phyloP scores from a whole-genome alignment of 2,329 filamentous ascomycete genomes.

The Diaporthe batatas region DNA sequence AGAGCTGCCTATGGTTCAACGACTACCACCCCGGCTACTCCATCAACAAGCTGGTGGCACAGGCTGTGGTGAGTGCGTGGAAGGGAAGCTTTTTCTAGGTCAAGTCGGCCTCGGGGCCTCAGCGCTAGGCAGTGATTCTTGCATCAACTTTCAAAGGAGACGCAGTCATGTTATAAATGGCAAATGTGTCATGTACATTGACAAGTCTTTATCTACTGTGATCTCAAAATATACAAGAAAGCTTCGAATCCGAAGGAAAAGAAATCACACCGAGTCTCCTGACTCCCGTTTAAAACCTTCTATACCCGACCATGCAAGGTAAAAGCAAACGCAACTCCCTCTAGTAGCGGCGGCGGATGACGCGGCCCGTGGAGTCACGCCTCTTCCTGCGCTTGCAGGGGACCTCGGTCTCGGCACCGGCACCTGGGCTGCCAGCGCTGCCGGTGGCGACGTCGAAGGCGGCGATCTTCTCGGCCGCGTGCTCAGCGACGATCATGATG shows the following conservation, averaged over 20 bases:
- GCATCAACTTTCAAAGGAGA: background rate
- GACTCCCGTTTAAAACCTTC: conserved; percentile 11
- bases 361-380: conserved; percentile 14
- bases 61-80: conserved; percentile 52
- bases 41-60: conserved; percentile 56
- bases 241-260: conserved; percentile 23
- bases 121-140: background rate
- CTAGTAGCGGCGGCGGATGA: conserved; percentile 26
- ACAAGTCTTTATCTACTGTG: conserved; percentile 1
- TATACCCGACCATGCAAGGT: conserved; percentile 10
- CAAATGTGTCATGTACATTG: conserved; percentile 28
- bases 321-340: background rate
- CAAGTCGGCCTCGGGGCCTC: background rate
- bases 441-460: conserved; percentile 15
- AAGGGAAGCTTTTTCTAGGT: conserved; percentile 47
- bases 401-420: background rate
- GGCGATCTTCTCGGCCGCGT: conserved; percentile 49
- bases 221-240: conserved; percentile 32
- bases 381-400: conserved; percentile 18
- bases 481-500: conserved; percentile 56
- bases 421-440: background rate
- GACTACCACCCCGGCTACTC: conserved; percentile 57
- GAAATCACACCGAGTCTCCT: background rate
- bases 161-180: background rate
- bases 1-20: conserved; percentile 61